Evolutionary conservation across 352 stramenopile species (phyloP).

Genomic region (Phytophthora pluvialis): DNA sequence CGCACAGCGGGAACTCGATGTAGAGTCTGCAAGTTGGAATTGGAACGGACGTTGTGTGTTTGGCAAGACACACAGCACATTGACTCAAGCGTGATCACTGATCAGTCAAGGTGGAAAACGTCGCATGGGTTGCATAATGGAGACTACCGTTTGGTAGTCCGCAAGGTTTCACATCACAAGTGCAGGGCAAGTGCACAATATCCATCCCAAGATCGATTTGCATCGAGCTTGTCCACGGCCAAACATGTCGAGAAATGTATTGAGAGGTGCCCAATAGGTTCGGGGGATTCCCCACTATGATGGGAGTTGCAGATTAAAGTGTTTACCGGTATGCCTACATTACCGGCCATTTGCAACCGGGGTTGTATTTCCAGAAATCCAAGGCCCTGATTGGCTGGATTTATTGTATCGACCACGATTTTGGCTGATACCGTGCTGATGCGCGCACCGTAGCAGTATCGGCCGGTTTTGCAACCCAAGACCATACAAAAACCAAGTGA

Average conservation of each 20-base stretch:
- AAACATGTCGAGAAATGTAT: constrained; percentile 33
- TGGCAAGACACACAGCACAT: constrained; percentile 5
- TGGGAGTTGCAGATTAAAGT: constrained; percentile 24
- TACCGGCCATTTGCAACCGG: no score
- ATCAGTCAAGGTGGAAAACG: constrained; percentile 20
- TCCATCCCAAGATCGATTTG: constrained; percentile 34
- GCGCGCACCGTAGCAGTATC: no score
- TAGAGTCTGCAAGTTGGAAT: constrained; percentile 5
- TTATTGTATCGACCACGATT: no score
- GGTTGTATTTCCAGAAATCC: no score
- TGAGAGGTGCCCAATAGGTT: constrained; percentile 31
- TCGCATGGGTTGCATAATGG: constrained; percentile 38
- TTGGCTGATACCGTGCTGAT: no score
- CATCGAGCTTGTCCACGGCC: not conserved
- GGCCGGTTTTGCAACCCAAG: no score
- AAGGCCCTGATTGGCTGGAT: no score
- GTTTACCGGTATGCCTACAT: no score
- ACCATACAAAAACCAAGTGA: no score
- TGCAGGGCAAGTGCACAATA: constrained; percentile 16
- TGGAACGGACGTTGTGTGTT: not conserved
- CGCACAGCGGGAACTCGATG: constrained; percentile 1
- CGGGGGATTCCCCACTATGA: constrained; percentile 17
- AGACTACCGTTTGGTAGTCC: constrained; percentile 10
- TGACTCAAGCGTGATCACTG: constrained; percentile 32
- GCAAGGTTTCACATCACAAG: constrained; percentile 13